phyloP scores from a whole-genome alignment of 306 rosid species.

The Prunus fruticosa region DNA sequence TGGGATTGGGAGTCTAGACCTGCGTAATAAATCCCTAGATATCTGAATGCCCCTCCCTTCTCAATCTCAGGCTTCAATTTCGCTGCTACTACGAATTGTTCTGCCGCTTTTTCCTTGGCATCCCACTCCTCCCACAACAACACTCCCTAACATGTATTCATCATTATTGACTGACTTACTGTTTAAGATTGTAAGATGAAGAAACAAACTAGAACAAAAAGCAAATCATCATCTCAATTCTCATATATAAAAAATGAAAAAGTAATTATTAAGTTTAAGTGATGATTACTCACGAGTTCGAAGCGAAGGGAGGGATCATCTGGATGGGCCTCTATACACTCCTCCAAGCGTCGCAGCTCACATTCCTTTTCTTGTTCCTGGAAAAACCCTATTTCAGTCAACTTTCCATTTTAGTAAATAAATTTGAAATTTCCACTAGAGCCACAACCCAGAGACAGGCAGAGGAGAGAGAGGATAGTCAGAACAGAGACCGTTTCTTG shows the following conservation, averaged over 20 bases:
- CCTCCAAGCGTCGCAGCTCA: constrained; percentile 30
- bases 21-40: constrained; percentile 62
- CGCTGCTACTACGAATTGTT: constrained; percentile 66
- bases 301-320: constrained; percentile 55
- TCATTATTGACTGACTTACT: background rate
- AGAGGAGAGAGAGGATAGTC: background rate
- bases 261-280: background rate
- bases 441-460: background rate
- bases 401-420: background rate
- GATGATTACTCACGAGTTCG: constrained; percentile 29
- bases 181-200: background rate
- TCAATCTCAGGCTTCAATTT: constrained; percentile 68
- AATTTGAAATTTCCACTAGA: background rate
- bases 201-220: no score
- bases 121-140: constrained; percentile 59
- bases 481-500: background rate
- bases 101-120: constrained; percentile 56
- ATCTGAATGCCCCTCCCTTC: constrained; percentile 67
- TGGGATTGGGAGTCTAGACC: constrained; percentile 27
- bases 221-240: background rate
- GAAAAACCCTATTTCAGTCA: background rate
- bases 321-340: constrained; percentile 35
- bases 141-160: constrained; percentile 40
- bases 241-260: background rate
- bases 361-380: constrained; percentile 29